These are phyloP conservation scores for Straminergon stramineum DNA, from an alignment of 225 moss, liverwort and hornwort species.

Conservation along the genomic window DNA sequence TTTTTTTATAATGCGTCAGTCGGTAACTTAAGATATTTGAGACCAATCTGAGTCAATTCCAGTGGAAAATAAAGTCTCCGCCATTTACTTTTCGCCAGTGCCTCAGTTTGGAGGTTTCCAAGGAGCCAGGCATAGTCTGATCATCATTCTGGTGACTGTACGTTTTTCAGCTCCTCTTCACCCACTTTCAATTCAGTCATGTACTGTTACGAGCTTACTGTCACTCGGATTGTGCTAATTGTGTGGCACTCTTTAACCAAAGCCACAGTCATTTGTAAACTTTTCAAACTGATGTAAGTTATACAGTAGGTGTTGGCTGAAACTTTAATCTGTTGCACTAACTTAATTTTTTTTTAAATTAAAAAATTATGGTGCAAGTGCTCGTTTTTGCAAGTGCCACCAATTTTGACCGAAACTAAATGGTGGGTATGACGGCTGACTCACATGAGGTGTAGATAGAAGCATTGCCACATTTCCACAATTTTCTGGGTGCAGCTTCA, in stretches of 20 bases:
- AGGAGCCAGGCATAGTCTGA: neutral
- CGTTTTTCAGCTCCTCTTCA: neutral
- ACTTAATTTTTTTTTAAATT: too few relatives aligned
- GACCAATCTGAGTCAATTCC: neutral
- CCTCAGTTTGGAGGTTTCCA: neutral
- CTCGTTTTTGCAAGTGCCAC: neutral
- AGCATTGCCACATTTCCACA: neutral
- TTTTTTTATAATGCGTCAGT: neutral
- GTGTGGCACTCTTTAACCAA: neutral
- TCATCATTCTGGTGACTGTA: neutral
- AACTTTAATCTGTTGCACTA: neutral
- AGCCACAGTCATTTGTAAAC: neutral
- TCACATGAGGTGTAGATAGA: neutral
- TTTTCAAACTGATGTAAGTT: neutral
- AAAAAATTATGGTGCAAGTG: neutral
- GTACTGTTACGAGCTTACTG: neutral
- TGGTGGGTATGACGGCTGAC: neutral
- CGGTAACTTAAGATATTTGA: too few relatives aligned
- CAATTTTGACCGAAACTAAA: neutral
- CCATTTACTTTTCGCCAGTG: too few relatives aligned
- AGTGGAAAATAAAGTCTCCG: too few relatives aligned
- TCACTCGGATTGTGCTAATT: neutral
- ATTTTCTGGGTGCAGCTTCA: neutral
- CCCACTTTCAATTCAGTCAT: neutral
- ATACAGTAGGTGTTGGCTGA: neutral